These are phyloP conservation scores for Vanilla planifolia DNA, from an alignment of 106 monocot genomes.

Conservation along the genomic window DNA sequence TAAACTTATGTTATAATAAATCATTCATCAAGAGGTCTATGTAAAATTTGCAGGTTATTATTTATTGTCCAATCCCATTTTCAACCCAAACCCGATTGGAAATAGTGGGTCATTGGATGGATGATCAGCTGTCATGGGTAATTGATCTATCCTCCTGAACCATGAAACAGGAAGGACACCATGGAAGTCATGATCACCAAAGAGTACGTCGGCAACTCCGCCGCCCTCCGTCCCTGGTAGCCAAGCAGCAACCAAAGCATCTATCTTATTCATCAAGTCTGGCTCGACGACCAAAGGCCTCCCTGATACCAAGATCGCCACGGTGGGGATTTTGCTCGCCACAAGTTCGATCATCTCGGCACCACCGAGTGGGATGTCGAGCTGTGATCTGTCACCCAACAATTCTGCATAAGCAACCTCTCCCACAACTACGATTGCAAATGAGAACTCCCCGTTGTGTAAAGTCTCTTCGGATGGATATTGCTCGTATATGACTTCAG, in stretches of 20 bases:
- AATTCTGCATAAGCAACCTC: constrained; percentile 71
- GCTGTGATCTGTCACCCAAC: constrained; percentile 56
- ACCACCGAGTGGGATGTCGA: constrained; percentile 60
- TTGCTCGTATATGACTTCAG: constrained; percentile 56
- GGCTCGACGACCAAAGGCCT: constrained; percentile 59
- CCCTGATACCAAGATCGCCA: constrained; percentile 69
- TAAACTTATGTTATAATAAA: not conserved
- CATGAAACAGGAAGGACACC: constrained; percentile 74
- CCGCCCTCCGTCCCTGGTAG: constrained; percentile 74
- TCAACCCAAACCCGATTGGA: constrained; percentile 81
- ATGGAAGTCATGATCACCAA: constrained; percentile 73
- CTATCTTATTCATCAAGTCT: constrained; percentile 40
- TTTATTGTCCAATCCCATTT: constrained; percentile 22
- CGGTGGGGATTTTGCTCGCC: constrained; percentile 55
- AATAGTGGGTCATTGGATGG: constrained; percentile 50
- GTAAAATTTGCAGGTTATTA: too few species aligned
- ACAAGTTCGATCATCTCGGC: constrained; percentile 28
- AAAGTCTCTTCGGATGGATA: constrained; percentile 48
- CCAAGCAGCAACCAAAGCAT: constrained; percentile 84
- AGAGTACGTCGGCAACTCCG: constrained; percentile 68
- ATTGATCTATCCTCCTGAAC: constrained; percentile 49
- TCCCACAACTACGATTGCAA: constrained; percentile 61
- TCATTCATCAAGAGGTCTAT: too few species aligned
- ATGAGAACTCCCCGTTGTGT: constrained; percentile 35
- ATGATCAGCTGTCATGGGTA: constrained; percentile 41